Base-by-base conservation (phyloP, 169 alveolate species). In the Cyclospora cayetanensis region DNA sequence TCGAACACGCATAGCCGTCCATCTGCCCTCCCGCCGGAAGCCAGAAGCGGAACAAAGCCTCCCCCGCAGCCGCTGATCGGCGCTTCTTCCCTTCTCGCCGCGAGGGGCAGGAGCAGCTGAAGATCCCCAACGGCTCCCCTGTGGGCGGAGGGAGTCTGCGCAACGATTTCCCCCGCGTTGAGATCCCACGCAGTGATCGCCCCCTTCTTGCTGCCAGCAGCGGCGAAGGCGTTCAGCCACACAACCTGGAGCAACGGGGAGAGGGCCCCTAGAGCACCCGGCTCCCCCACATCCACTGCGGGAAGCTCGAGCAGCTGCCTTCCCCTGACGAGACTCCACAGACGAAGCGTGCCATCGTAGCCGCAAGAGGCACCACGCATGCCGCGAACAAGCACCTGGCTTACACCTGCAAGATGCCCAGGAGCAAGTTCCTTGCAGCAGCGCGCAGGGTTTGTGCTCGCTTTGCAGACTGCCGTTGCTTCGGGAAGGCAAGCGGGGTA, bases 121-220 rank as follows among this genome's bases (percentile, higher is more conserved):
- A 86, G 92, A 31, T 52, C 79, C 20, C 84, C 92, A 0, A 86
- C 76, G 22, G 85, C 92, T n/a, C 85, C 92, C n/a, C 80, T 66
- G 60, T 46, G 89, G 11, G 91, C 91, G 9, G 91, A 37, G 4
- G 80, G 46, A 7, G 15, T 34, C 50, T 60, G 4, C 1, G 74
- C 77, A 20, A 68, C 86, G 43, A 42, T 12, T 5, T 31, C 39
- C 41, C 66, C 82, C 18, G 52, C 60, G 39, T 86, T 65, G 25
- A 86, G 27, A 29, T 86, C 92, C 92, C 92, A 86, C 35, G 68
- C 72, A 72, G 41, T 31, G 20, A 86, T n/a, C 5, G 50, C 53
- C 2, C 92, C 92, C 27, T 72, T 37, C 60, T 52, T 66, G 41
- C 74, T 42, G 76, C 92, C 92, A 2, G 92, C 92, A 46, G 72